These are phyloP conservation scores for Backusella liffmaniae DNA, from an alignment of 192 early-diverging fungal genomes.

Conservation along the genomic window DNA sequence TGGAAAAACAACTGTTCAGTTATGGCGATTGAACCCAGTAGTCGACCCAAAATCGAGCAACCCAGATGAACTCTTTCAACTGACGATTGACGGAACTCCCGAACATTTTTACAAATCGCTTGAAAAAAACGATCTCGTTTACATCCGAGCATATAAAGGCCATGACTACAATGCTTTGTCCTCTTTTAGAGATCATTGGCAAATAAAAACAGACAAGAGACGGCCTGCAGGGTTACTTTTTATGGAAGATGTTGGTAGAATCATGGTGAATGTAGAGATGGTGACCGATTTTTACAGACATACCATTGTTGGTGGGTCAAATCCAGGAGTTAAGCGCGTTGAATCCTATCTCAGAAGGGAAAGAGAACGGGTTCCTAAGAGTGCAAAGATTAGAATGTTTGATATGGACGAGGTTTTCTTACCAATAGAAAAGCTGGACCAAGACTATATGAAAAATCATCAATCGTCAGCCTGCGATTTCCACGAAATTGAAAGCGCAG, in stretches of 20 bases:
- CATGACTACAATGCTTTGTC: not conserved
- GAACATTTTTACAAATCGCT: not conserved
- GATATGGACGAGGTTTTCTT: not conserved
- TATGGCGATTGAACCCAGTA: not conserved
- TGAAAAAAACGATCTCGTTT: not conserved
- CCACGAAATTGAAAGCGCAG: not conserved
- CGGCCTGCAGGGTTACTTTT: not conserved
- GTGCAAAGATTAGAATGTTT: not conserved
- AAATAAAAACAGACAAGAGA: not conserved
- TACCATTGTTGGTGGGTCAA: not conserved
- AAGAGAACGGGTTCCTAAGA: not conserved
- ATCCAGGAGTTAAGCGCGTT: not conserved
- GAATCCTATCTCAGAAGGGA: not conserved
- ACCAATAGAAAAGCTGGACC: not conserved
- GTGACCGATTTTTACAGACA: not conserved
- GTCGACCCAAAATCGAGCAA: not conserved
- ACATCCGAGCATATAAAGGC: conserved; percentile 5
- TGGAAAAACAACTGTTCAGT: not conserved
- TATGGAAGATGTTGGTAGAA: not conserved
- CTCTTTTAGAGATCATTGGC: not conserved
- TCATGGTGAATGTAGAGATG: not conserved
- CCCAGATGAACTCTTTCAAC: not conserved
- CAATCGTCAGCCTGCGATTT: not conserved
- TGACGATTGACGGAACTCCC: not conserved
- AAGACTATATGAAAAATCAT: not conserved